phyloP scores from a whole-genome alignment of 306 rosid genomes.

The Psophocarpus tetragonolobus region DNA sequence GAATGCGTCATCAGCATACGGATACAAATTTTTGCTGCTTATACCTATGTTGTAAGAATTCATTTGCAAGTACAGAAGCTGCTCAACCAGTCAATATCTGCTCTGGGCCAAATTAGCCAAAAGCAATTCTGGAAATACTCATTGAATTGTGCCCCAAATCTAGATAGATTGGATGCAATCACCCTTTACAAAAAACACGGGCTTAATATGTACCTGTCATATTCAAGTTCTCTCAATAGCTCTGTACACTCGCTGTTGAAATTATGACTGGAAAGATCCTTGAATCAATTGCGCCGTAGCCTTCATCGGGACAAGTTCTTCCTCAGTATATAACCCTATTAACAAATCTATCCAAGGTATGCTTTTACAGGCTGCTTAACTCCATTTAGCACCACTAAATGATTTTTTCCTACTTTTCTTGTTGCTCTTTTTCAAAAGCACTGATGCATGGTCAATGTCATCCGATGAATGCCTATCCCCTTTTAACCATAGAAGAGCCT shows the following conservation, averaged over 20 bases:
- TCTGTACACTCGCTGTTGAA: slow-evolving; percentile 36
- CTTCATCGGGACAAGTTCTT: slow-evolving; percentile 24
- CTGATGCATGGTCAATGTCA: slow-evolving; percentile 54
- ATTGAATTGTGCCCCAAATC: slow-evolving; percentile 16
- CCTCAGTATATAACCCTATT: slow-evolving; percentile 12
- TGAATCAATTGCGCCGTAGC: slow-evolving; percentile 30
- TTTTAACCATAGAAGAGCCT: slow-evolving; percentile 83
- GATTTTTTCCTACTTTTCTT: slow-evolving; percentile 48
- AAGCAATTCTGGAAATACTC: slow-evolving; percentile 16
- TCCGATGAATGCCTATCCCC: slow-evolving; percentile 65
- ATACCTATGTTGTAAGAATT: slow-evolving; percentile 1
- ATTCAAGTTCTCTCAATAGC: slow-evolving; percentile 35
- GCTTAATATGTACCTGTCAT: slow-evolving; percentile 29
- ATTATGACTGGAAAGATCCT: slow-evolving; percentile 31
- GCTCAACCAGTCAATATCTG: slow-evolving; percentile 31
- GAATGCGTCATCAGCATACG: slow-evolving; percentile 15
- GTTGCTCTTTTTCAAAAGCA: slow-evolving; percentile 65
- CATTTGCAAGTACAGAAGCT: slow-evolving; percentile 26
- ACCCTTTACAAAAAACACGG: slow-evolving; percentile 42
- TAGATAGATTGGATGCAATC: slow-evolving; percentile 33
- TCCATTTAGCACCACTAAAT: slow-evolving; percentile 57
- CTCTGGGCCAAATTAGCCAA: slow-evolving; percentile 16
- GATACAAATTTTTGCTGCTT: slow-evolving; percentile 10
- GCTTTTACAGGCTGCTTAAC: slow-evolving; percentile 41
- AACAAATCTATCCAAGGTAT: slow-evolving; percentile 19